Evolutionary conservation across 257 asterid species (phyloP), one percentile per base, ranked within the genome.

Genomic region (Fraxinus pennsylvanica): DNA sequence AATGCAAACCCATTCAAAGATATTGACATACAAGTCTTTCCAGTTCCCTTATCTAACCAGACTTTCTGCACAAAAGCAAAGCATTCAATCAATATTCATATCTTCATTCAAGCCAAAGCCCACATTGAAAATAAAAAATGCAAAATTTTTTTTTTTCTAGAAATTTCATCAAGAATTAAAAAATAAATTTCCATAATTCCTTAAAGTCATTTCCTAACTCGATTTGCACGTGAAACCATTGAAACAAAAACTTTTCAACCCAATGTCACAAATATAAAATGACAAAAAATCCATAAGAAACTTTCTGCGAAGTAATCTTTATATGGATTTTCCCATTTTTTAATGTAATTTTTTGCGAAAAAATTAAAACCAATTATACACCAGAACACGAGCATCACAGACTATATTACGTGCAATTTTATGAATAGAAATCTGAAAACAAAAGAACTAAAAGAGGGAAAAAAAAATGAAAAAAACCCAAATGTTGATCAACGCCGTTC

Each of bases 11-110:
- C 98, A 72, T 83, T 84, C 21, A 96, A 91, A 29, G 98, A 82
- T 41, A 94, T 78, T 19, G 88, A 86, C 90, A 94, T 81, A 80
- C 97, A 94, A 72, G 90, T 81, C 78, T 87, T 88, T 32, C 93
- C 98, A 9, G 84, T 86, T 67, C 80, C 81, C 87, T 91, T 92
- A 79, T 94, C 98, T 82, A 94, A 63, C 97, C 99, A 94, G 6
- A 84, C 96, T 85, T 84, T 89, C 99, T 94, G 96, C 92, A 86
- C 47, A 73, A 7, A 75, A 81, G 72, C 79, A 73, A 82, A 79
- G 65, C 19, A 63, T 9, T 63, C 36, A 63, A 59, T 59, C 67
- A 59, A 59, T 2, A 14, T 15, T 4, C n/a, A 47, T 14, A 47
- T 13, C 54, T 47, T 47, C 21, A 4, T 47, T 15, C n/a, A 47